Evolutionary conservation across 2,329 filamentous ascomycete genomes (phyloP).

Genomic region (Tolypocladium pustulatum): DNA sequence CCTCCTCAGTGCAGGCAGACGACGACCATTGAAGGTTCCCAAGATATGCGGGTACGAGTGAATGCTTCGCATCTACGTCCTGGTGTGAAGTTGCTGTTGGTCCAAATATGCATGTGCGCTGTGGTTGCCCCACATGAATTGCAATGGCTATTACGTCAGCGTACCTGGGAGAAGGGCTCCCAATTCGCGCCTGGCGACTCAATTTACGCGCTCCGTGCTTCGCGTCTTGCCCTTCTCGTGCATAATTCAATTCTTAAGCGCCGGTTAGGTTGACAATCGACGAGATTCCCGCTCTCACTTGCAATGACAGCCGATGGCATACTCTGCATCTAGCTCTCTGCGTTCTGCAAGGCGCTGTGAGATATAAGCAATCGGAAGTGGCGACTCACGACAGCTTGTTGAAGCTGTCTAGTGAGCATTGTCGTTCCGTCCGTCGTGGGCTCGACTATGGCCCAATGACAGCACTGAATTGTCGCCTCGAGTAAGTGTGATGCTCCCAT

Average conservation of each 20-base stretch:
- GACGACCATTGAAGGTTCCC: neutral
- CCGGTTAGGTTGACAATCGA: neutral
- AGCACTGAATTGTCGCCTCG: slow-evolving; percentile 15
- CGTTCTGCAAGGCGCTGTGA: neutral
- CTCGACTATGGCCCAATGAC: slow-evolving; percentile 21
- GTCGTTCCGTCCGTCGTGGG: neutral
- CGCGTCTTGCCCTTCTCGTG: neutral
- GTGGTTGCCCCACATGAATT: neutral
- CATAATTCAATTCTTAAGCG: neutral
- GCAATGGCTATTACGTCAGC: neutral
- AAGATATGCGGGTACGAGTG: neutral
- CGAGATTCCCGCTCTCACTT: neutral
- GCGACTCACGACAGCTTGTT: neutral
- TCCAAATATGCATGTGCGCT: neutral
- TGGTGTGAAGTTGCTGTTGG: neutral
- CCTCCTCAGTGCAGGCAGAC: neutral
- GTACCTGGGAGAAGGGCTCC: neutral
- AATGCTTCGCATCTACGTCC: neutral
- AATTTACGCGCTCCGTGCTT: neutral
- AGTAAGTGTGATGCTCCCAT: slow-evolving; percentile 10
- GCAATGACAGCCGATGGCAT: neutral
- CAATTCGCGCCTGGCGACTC: neutral
- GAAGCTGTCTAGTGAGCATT: neutral
- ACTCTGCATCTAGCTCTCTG: neutral
- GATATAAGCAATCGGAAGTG: neutral